Conservation (phyloP, 306 rosid species). For the Trichosanthes cucumerina region DNA sequence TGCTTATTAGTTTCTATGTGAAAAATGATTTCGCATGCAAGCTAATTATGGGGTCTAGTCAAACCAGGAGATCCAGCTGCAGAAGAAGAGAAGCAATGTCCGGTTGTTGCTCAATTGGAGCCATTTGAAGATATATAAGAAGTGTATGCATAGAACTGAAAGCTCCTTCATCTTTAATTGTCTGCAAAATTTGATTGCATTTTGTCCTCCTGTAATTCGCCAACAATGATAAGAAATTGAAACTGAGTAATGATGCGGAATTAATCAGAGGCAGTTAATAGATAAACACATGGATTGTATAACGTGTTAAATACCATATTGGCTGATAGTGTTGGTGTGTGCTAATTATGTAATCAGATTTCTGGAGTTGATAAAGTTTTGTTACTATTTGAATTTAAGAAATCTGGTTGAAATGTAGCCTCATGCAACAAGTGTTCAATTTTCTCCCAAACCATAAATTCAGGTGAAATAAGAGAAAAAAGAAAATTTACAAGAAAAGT, state of each 20-base stretch:
- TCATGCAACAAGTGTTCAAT: neutral
- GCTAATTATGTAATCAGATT: neutral
- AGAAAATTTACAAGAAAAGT: neutral
- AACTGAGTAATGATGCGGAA: neutral
- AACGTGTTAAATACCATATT: neutral
- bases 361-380: neutral
- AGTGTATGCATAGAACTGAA: slow-evolving; percentile 84
- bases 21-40: neutral
- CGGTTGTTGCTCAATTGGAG: slow-evolving; percentile 78
- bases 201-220: slow-evolving; percentile 44
- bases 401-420: neutral
- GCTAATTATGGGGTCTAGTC: slow-evolving; percentile 7
- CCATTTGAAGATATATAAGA: slow-evolving; percentile 86
- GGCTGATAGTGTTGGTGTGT: neutral
- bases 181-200: slow-evolving; percentile 61
- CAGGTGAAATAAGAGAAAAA: neutral
- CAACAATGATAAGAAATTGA: neutral
- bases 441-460: neutral
- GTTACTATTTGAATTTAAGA: neutral
- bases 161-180: slow-evolving; percentile 76
- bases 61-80: slow-evolving; percentile 94
- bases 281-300: neutral
- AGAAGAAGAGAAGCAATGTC: slow-evolving; percentile 74
- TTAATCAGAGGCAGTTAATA: neutral
- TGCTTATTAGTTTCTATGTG: slow-evolving; percentile 6